Evolutionary conservation across 73 alveolate species (phyloP), one percentile per base, ranked within the genome.

Genomic region (Uronychia setigera): DNA sequence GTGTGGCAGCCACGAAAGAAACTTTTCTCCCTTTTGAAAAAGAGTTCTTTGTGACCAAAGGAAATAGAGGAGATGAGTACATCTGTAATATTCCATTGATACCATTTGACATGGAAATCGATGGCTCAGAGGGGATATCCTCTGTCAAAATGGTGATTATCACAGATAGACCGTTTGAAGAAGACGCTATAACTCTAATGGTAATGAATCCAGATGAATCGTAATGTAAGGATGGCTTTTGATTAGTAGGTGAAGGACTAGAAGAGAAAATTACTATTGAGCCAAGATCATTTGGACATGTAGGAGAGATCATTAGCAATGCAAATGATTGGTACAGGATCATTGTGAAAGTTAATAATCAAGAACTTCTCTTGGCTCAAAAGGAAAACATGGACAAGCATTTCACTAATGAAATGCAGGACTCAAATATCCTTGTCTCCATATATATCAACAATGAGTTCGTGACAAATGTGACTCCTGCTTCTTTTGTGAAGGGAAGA

Each of bases 41-140:
- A 46, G 67, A 46, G 19, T 46, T 46, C 67, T 46, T 46, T 46
- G 67, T 46, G n/a, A 46, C 67, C 5, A 46, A 46, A 46, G 67
- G 67, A 19, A 46, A 46, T 19, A 11, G 67, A 46, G 67, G 19
- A 11, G 67, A 46, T 46, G 67, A 46, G 19, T 11, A 19, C 19
- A 19, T 46, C 67, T 5, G 5, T 19, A 46, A 46, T 19, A 46
- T 46, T 11, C 67, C 67, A 5, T 46, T 46, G 67, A 19, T 46
- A 19, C 67, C 67, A 46, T 46, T 46, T 46, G 67, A 46, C 67
- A 46, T 46, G 67, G 67, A 46, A 46, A 46, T 46, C 67, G 67
- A 46, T 19, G 67, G 67, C 5, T 5, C 67, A 46, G 67, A 46
- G 67, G 67, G 67, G 19, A 46, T 46, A 46, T 46, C 67, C 19